Percentiles rank a stretch among this genome's conserved stretches.
Evolutionary conservation across 768 basidiomycete species (phyloP).

Genomic region (Macrocybe gigantea): DNA sequence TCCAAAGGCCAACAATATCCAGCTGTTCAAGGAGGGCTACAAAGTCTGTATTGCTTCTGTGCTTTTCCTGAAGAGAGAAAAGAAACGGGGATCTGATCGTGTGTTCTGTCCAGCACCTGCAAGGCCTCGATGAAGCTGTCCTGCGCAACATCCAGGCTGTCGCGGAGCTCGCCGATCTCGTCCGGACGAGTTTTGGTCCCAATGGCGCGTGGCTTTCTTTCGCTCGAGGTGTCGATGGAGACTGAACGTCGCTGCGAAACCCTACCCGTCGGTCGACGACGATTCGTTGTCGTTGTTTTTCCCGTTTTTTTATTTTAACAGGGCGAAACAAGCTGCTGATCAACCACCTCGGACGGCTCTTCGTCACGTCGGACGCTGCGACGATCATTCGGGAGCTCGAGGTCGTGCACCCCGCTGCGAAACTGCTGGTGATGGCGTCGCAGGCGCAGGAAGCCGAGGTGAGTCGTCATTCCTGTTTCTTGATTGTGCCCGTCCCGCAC

Average conservation of each 20-base stretch:
- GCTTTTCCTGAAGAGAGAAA: not conserved
- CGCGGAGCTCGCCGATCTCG: constrained; percentile 90
- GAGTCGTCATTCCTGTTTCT: constrained; percentile 15
- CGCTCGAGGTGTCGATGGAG: no score
- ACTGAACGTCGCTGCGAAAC: no score
- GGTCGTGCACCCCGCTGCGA: constrained; percentile 97
- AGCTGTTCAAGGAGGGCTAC: constrained; percentile 97
- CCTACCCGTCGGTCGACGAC: no score
- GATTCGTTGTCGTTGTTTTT: not conserved
- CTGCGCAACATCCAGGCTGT: constrained; percentile 95
- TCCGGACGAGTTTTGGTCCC: constrained; percentile 93
- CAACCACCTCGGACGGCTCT: constrained; percentile 92
- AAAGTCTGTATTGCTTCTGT: constrained; percentile 45
- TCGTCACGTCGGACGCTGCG: constrained; percentile 98
- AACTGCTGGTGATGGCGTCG: constrained; percentile 97
- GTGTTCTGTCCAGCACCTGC: constrained; percentile 48
- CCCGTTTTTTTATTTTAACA: constrained; percentile 18
- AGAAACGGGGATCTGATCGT: constrained; percentile 1
- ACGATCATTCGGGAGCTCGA: constrained; percentile 98
- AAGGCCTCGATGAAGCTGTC: constrained; percentile 95
- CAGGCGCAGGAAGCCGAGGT: constrained; percentile 96
- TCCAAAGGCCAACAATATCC: constrained; percentile 80
- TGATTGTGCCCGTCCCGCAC: not conserved
- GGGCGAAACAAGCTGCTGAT: constrained; percentile 97
- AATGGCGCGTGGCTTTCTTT: constrained; percentile 59